phyloP scores from a whole-genome alignment of 192 early-diverging fungal species.

The Podila minutissima region DNA sequence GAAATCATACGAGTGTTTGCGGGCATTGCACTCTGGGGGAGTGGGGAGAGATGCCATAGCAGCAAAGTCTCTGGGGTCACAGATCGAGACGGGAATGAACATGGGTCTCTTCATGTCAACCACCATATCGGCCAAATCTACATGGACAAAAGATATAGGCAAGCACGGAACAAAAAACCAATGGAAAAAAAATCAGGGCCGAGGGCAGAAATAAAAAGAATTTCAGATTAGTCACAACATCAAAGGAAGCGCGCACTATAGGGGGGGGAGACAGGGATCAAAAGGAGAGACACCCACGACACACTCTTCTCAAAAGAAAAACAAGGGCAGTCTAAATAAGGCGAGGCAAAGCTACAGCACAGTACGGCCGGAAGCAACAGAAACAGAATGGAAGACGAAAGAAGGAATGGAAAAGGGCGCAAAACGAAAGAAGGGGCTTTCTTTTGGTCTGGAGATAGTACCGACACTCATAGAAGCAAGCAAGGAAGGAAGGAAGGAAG shows the following conservation, averaged over 20 bases:
- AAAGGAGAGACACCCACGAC: neutral
- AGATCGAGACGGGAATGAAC: constrained; percentile 52
- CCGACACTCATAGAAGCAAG: too few relatives aligned
- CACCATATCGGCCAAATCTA: constrained; percentile 35
- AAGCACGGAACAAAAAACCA: neutral
- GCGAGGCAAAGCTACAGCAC: neutral
- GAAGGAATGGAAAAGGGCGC: neutral
- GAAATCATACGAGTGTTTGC: constrained; percentile 52
- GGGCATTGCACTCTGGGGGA: constrained; percentile 43
- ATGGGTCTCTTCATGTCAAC: constrained; percentile 51
- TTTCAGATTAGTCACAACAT: constrained; percentile 27
- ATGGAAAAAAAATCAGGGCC: constrained; percentile 16
- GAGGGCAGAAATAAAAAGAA: neutral
- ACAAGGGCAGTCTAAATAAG: neutral
- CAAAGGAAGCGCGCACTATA: neutral
- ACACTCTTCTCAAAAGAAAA: too few relatives aligned
- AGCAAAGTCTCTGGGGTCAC: constrained; percentile 42
- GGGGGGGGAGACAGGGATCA: neutral
- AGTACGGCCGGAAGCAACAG: neutral
- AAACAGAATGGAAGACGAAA: neutral
- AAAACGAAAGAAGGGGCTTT: constrained; percentile 1
- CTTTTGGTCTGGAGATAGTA: too few relatives aligned
- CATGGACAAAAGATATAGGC: neutral
- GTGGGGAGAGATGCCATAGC: constrained; percentile 38
- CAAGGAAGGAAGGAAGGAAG: neutral